These are phyloP conservation scores for Candida sanyaensis DNA, from an alignment of 1,139 yeast species.

Conservation along the genomic window DNA sequence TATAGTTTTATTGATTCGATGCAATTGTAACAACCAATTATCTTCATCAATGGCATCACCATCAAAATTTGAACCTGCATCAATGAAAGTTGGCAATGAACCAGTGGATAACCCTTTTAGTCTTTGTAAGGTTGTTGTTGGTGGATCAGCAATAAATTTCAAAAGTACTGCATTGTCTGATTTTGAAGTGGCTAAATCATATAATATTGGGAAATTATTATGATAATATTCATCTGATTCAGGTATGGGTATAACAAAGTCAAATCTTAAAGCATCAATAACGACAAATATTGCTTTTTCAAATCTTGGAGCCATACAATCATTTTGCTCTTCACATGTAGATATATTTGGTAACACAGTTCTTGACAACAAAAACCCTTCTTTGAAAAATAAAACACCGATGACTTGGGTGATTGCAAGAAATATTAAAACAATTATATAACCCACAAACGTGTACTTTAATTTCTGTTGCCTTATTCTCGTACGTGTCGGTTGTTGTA, in stretches of 20 bases:
- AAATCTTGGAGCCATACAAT: slow-evolving; percentile 41
- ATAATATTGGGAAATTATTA: slow-evolving; percentile 66
- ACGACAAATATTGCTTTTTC: slow-evolving; percentile 76
- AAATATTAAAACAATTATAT: slow-evolving; percentile 53
- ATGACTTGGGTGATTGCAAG: slow-evolving; percentile 58
- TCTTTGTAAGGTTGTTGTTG: slow-evolving; percentile 93
- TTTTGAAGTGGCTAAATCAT: slow-evolving; percentile 45
- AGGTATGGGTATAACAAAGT: slow-evolving; percentile 76
- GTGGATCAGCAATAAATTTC: slow-evolving; percentile 94
- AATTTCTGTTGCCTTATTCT: slow-evolving; percentile 48
- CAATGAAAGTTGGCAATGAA: slow-evolving; percentile 91
- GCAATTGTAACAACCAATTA: slow-evolving; percentile 78
- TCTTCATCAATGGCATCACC: slow-evolving; percentile 93
- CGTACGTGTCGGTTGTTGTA: slow-evolving; percentile 31
- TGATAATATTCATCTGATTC: slow-evolving; percentile 48
- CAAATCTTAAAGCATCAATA: slow-evolving; percentile 91
- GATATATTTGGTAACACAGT: slow-evolving; percentile 68
- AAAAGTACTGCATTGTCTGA: slow-evolving; percentile 61
- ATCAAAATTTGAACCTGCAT: slow-evolving; percentile 95
- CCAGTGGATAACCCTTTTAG: slow-evolving; percentile 95
- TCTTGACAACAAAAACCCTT: slow-evolving; percentile 82
- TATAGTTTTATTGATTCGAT: slow-evolving; percentile 53
- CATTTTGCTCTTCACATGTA: slow-evolving; percentile 20
- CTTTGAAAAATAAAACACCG: slow-evolving; percentile 76
- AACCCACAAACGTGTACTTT: slow-evolving; percentile 47